These are phyloP conservation scores for Metschnikowia matae DNA, from an alignment of 805 yeast genomes.

Conservation along the genomic window DNA sequence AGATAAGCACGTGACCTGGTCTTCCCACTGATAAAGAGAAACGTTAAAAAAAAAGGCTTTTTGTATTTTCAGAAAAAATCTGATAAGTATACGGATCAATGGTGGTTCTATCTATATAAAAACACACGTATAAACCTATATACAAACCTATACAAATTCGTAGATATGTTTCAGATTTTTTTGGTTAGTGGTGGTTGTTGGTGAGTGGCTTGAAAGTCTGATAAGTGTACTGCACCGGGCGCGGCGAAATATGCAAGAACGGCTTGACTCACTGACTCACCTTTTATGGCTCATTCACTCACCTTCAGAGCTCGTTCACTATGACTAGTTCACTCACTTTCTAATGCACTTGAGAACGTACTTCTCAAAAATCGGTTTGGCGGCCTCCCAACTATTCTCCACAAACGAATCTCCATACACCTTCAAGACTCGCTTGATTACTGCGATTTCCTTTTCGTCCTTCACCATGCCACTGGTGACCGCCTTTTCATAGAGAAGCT, in stretches of 20 bases:
- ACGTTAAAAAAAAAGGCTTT: not conserved
- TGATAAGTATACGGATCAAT: not conserved
- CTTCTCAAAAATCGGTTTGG: slow-evolving; percentile 30
- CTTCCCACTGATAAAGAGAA: not conserved
- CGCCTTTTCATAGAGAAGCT: slow-evolving; percentile 47
- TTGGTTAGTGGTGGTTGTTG: not conserved
- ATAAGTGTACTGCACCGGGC: not conserved
- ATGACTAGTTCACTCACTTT: not conserved
- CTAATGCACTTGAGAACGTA: slow-evolving; percentile 16
- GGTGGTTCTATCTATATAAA: not conserved
- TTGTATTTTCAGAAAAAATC: not conserved
- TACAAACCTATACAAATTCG: too few species aligned
- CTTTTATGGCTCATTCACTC: too few species aligned
- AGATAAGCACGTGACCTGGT: slow-evolving; percentile 2
- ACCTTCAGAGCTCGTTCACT: too few species aligned
- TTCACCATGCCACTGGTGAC: slow-evolving; percentile 30
- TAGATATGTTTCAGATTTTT: too few species aligned
- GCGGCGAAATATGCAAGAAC: slow-evolving; percentile 1
- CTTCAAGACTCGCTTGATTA: slow-evolving; percentile 42
- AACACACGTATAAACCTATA: not conserved
- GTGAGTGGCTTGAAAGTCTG: not conserved
- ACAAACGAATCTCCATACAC: slow-evolving; percentile 48
- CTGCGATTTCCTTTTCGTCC: slow-evolving; percentile 38
- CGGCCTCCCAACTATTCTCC: slow-evolving; percentile 31
- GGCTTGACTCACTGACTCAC: not conserved